Evolutionary conservation across 2,329 filamentous ascomycete species (phyloP).

Genomic region (Arthrobotrys conoides): DNA sequence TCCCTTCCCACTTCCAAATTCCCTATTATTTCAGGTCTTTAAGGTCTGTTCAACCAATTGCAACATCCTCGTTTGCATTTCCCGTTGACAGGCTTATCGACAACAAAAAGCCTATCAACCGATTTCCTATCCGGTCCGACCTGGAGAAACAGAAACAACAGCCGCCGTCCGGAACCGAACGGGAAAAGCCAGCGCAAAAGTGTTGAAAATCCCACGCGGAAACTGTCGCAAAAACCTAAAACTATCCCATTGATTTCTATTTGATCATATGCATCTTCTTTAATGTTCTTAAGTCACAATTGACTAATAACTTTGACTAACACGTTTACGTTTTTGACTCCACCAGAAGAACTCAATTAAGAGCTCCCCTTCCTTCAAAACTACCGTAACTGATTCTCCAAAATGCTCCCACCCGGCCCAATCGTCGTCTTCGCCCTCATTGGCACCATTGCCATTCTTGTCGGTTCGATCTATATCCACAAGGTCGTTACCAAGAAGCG

Average conservation of each 20-base stretch:
- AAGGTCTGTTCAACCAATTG: too few species aligned
- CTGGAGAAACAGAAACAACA: conserved; percentile 3
- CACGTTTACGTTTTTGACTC: background rate
- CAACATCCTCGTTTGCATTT: background rate
- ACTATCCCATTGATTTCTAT: background rate
- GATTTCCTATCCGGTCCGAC: conserved; percentile 19
- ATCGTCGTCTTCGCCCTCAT: conserved; percentile 61
- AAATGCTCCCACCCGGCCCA: conserved; percentile 57
- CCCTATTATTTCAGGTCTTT: too few species aligned
- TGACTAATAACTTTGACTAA: conserved; percentile 18
- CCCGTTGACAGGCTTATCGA: conserved; percentile 1
- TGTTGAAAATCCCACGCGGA: conserved; percentile 34
- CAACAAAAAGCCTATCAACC: too few species aligned
- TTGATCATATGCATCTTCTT: background rate
- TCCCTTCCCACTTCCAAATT: background rate
- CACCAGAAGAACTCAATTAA: conserved; percentile 17
- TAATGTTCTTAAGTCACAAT: background rate
- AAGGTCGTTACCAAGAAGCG: conserved; percentile 49
- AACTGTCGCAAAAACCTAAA: background rate
- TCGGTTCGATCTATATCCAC: conserved; percentile 50
- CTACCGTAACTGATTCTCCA: background rate
- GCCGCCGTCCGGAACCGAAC: conserved; percentile 39
- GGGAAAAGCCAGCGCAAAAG: conserved; percentile 20
- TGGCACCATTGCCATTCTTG: conserved; percentile 47
- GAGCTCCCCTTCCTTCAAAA: conserved; percentile 18